Conservation (phyloP, 2,329 filamentous ascomycete genomes). For the Pestalotiopsis sp. region DNA sequence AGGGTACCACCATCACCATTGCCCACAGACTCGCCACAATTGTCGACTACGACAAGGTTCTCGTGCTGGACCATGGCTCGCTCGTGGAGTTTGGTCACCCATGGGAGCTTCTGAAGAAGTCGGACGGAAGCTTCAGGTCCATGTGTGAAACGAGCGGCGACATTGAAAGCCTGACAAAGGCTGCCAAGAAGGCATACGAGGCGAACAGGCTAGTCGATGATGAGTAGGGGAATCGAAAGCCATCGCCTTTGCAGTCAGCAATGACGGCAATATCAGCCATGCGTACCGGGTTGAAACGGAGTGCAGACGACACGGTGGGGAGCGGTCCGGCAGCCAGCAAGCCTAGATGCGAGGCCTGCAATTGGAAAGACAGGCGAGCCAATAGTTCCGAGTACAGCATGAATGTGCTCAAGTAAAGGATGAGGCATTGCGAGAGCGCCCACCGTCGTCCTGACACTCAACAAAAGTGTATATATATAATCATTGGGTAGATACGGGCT, state of each 20-base stretch:
- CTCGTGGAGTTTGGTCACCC: slow-evolving; percentile 92
- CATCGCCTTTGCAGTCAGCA: not conserved
- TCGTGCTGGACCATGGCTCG: slow-evolving; percentile 86
- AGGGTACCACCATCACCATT: slow-evolving; percentile 93
- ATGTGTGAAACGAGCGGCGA: slow-evolving; percentile 69
- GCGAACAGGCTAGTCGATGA: slow-evolving; percentile 39
- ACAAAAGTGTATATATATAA: slow-evolving; percentile 1
- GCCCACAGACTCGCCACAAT: slow-evolving; percentile 95
- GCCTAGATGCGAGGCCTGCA: not conserved
- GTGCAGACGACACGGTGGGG: not conserved
- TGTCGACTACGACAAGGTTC: slow-evolving; percentile 95
- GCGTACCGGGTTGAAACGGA: not conserved
- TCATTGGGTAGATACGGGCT: slow-evolving; percentile 2
- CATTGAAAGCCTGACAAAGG: slow-evolving; percentile 47
- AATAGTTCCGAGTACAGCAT: slow-evolving; percentile 8
- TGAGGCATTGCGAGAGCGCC: not conserved
- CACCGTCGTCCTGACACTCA: not conserved
- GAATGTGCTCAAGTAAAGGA: slow-evolving; percentile 1
- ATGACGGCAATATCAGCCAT: not conserved
- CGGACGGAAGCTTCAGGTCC: slow-evolving; percentile 62
- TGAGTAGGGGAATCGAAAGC: slow-evolving; percentile 24
- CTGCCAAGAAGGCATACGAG: slow-evolving; percentile 54
- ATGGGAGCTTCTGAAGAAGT: slow-evolving; percentile 72
- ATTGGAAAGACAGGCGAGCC: not conserved
- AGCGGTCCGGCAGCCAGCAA: not conserved